These are phyloP conservation scores for Venturia carpophila DNA, from an alignment of 2,329 filamentous ascomycete species.

Conservation along the genomic window DNA sequence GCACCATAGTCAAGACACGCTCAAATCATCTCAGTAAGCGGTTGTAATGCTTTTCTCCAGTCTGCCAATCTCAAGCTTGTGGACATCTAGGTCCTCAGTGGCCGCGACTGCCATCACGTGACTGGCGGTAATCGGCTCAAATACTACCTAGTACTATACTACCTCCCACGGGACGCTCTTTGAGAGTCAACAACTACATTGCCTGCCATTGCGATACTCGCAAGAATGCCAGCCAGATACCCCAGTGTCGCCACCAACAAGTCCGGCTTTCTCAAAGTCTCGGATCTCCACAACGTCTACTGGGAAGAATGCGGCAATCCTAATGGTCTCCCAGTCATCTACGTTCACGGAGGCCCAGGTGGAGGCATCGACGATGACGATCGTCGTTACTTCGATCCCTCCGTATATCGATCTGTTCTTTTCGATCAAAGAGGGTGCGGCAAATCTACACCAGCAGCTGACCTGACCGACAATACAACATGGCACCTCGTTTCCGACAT, in stretches of 20 bases:
- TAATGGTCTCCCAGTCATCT: slow-evolving; percentile 27
- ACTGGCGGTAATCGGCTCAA: no score
- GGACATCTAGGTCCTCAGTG: no score
- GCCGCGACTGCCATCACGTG: no score
- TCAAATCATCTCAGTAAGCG: no score
- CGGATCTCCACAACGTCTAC: background rate
- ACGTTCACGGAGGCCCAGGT: slow-evolving; percentile 39
- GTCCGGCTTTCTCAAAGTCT: slow-evolving; percentile 2
- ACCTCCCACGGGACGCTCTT: no score
- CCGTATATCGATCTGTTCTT: slow-evolving; percentile 39
- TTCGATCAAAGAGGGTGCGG: slow-evolving; percentile 43
- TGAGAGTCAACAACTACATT: no score
- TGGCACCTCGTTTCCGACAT: slow-evolving; percentile 40
- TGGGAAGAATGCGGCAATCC: slow-evolving; percentile 6
- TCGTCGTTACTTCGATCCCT: slow-evolving; percentile 38
- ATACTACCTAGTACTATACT: no score
- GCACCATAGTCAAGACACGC: no score
- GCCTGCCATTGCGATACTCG: background rate
- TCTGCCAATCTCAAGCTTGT: no score
- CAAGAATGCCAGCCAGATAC: background rate
- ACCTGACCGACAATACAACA: slow-evolving; percentile 39
- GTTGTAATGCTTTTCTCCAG: no score
- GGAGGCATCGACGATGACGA: slow-evolving; percentile 21
- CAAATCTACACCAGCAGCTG: slow-evolving; percentile 36
- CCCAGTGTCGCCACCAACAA: background rate